Evolutionary conservation across 768 basidiomycete species (phyloP), one percentile per base, ranked within the genome.

Genomic region (Stropharia rugosoannulata): DNA sequence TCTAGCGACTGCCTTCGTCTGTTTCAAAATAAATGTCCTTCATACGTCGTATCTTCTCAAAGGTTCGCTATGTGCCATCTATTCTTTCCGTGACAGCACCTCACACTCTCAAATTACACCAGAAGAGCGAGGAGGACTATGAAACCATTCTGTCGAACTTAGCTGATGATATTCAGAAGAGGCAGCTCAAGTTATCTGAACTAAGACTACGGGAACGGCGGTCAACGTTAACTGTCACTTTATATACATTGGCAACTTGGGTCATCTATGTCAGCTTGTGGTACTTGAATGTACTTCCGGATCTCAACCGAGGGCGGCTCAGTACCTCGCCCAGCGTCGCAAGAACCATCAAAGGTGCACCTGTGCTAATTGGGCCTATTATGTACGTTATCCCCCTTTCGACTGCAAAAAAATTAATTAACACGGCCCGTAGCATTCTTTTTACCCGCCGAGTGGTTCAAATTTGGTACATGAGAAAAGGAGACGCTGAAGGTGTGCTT

Each of bases 201-300:
- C 89, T 96, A 60, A 85, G 90, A n/a, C 72, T 91, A 52, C 83
- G 93, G 40, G 92, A 96, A 70, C 82, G 90, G 29, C 79, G 93
- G 8, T 79, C 91, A 1, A 89, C 88, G 16, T 75, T 93, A 49
- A 76, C 88, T 43, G 85, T 86, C 47, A 93, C 94, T 0, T 67
- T 93, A 2, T 94, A 92, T 67, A 85, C 90, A 1, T 70, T 94
- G 63, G 83, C 84, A 4, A 70, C 74, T 49, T 95, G 93, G 92
- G 77, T 82, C 47, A 74, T 76, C 16, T 93, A 91, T 71, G 78
- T 87, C 58, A 82, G 76, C 49, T 62, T 90, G 57, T 93, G 90
- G 90, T 93, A 91, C 69, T 68, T 81, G 55, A 76, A 81, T 54
- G 64, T 76, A 13, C 65, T 90, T 15, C 85, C 86, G 5, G 68